Evolutionary conservation across 805 yeast genomes (phyloP).

Genomic region (Metschnikowia shivogae): DNA sequence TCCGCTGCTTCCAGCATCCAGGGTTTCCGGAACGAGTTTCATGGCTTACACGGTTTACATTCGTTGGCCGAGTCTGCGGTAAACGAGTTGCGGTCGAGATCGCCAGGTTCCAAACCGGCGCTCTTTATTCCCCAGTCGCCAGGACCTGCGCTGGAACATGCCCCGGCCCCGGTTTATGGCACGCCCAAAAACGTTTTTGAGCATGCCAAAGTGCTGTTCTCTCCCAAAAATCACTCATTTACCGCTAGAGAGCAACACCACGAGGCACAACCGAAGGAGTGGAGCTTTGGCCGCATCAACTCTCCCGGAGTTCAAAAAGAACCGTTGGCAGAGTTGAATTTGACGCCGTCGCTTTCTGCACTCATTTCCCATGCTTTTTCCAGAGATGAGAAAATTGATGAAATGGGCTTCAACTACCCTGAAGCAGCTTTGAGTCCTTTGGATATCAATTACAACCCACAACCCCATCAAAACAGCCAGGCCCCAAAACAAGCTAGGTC

Average conservation of each 20-base stretch:
- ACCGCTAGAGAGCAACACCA: not conserved
- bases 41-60: constrained; percentile 19
- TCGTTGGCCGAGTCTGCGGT: constrained; percentile 35
- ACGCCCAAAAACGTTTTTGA: not conserved
- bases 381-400: constrained; percentile 18
- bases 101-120: constrained; percentile 7
- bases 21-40: constrained; percentile 13
- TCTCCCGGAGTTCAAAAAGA: constrained; percentile 7
- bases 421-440: constrained; percentile 26
- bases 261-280: constrained; percentile 7
- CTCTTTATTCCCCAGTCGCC: constrained; percentile 1
- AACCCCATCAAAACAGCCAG: not conserved
- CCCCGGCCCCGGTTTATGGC: not conserved
- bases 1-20: constrained; percentile 9
- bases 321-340: constrained; percentile 19
- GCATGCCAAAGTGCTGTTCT: too few relatives aligned
- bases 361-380: constrained; percentile 33
- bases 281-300: constrained; percentile 4
- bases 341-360: constrained; percentile 38
- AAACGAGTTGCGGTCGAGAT: constrained; percentile 21
- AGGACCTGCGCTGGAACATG: not conserved
- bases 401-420: constrained; percentile 11
- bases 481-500: not conserved
- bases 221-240: not conserved
- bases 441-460: constrained; percentile 5